A percentile compares a stretch with the other conserved stretches of the same genome.
Conservation (phyloP, 495 filamentous ascomycete genomes). For the Rostrohypoxylon terebratum region DNA sequence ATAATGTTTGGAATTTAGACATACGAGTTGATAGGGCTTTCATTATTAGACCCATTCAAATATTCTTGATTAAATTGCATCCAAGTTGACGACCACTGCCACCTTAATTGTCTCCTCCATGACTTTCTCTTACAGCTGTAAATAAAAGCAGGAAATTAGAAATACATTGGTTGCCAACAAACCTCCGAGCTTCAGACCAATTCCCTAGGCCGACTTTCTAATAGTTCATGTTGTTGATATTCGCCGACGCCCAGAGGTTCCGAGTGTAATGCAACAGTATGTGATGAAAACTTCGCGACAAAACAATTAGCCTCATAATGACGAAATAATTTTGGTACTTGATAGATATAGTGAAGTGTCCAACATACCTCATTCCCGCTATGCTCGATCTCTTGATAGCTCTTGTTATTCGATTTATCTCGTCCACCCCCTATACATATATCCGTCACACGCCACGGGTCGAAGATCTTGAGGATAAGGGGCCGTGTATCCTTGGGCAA, state of each 20-base stretch:
- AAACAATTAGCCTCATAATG: background rate
- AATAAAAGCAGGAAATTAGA: too few relatives aligned
- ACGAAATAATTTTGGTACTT: too few relatives aligned
- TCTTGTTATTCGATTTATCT: background rate
- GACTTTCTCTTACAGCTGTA: too few relatives aligned
- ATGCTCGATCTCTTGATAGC: background rate
- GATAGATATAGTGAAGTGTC: too few relatives aligned
- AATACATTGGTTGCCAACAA: too few relatives aligned
- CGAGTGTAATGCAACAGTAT: background rate
- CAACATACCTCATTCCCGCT: constrained; percentile 1
- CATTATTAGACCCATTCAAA: too few relatives aligned
- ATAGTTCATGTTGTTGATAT: background rate
- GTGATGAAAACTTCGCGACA: background rate
- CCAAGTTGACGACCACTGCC: too few relatives aligned
- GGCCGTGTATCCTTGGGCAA: background rate
- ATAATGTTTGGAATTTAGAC: too few relatives aligned
- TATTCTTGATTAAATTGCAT: too few relatives aligned
- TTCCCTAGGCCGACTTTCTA: background rate
- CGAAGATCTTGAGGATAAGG: background rate
- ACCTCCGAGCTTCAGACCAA: background rate
- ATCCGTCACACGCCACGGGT: background rate
- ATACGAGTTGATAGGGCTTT: too few relatives aligned
- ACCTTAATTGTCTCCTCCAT: too few relatives aligned
- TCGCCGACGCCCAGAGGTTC: background rate
- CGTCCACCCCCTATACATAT: background rate